A percentile compares a stretch with the other conserved stretches of the same genome.
phyloP scores from a whole-genome alignment of 2,329 filamentous ascomycete genomes.

The Clonostachys sp. region DNA sequence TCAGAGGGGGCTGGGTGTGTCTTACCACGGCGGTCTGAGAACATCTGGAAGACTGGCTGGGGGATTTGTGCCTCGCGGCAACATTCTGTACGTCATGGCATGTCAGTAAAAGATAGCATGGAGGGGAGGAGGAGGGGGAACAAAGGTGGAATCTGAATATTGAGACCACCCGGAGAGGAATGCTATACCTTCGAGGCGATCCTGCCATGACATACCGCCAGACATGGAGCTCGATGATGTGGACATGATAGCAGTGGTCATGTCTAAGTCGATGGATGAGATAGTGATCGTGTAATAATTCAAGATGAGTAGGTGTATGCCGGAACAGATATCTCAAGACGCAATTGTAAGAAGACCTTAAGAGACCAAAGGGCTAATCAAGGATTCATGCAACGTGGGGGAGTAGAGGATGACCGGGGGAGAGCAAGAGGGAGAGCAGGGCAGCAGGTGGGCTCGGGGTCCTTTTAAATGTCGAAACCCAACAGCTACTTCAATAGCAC shows the following conservation, averaged over 20 bases:
- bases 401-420: too few species aligned
- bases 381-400: too few species aligned
- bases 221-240: not conserved
- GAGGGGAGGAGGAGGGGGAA: too few species aligned
- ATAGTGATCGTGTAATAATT: not conserved
- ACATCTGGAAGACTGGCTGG: constrained; percentile 56
- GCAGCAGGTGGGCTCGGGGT: too few species aligned
- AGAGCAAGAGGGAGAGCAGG: too few species aligned
- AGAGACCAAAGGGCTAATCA: too few species aligned
- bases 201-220: constrained; percentile 33
- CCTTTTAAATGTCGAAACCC: too few species aligned
- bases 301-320: not conserved
- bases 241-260: constrained; percentile 1
- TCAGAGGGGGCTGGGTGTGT: not conserved
- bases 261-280: not conserved
- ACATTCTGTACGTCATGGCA: constrained; percentile 33
- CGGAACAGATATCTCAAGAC: too few species aligned
- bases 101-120: not conserved
- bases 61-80: constrained; percentile 44
- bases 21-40: constrained; percentile 66
- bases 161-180: not conserved
- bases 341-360: too few species aligned
- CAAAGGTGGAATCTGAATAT: too few species aligned
- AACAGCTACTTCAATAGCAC: too few species aligned
- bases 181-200: constrained; percentile 40